These are phyloP conservation scores for Blastocrithidia nonstop DNA, from an alignment of 208 protist genomes.

Conservation along the genomic window DNA sequence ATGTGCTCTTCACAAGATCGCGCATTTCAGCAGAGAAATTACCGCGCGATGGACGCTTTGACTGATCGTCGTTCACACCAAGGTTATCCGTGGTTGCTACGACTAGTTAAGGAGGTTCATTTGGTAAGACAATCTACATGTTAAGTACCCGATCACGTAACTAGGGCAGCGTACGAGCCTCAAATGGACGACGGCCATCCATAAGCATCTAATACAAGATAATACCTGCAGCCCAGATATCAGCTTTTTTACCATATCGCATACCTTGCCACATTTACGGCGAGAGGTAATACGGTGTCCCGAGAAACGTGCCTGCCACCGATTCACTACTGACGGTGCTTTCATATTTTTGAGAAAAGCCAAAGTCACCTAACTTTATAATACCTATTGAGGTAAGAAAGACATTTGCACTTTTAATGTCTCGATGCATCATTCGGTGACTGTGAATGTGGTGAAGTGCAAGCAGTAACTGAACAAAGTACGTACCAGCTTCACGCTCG, in stretches of 20 bases:
- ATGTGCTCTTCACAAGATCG: conserved; percentile 42
- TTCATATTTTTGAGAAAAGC: conserved; percentile 81
- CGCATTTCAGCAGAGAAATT: conserved; percentile 57
- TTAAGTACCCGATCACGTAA: conserved; percentile 39
- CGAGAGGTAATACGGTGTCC: conserved; percentile 85
- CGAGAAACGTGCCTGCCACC: conserved; percentile 75
- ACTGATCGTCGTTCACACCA: neutral
- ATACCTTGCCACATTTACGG: conserved; percentile 81
- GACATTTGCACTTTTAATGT: conserved; percentile 84
- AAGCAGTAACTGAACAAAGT: conserved; percentile 67
- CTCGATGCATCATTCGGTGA: conserved; percentile 85
- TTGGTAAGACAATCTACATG: conserved; percentile 27
- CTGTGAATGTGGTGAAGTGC: conserved; percentile 80
- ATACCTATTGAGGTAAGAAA: conserved; percentile 73
- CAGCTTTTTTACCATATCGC: conserved; percentile 79
- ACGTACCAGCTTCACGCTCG: conserved; percentile 55
- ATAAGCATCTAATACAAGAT: conserved; percentile 79
- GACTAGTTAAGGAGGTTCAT: conserved; percentile 7
- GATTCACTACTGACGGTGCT: conserved; percentile 70
- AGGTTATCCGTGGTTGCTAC: neutral
- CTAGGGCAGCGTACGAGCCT: conserved; percentile 34
- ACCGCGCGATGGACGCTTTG: neutral
- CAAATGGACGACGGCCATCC: conserved; percentile 54
- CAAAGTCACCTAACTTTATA: conserved; percentile 88
- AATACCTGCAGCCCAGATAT: conserved; percentile 75